These are phyloP conservation scores for Ilyonectria destructans DNA, from an alignment of 2,329 filamentous ascomycete species.

Conservation along the genomic window DNA sequence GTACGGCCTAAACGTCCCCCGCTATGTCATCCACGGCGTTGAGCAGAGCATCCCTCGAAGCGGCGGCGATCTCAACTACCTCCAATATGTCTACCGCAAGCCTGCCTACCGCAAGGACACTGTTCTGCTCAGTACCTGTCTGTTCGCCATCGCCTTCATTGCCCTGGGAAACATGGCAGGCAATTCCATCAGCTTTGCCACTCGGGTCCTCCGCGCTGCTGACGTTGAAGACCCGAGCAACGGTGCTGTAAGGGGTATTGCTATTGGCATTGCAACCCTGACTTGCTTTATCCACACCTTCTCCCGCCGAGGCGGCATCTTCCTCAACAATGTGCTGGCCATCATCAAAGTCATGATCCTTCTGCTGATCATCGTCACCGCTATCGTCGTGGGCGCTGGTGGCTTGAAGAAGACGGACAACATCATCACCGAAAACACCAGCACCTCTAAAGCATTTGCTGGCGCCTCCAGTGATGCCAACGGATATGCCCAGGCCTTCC, in stretches of 20 bases:
- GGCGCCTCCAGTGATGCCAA: constrained; percentile 47
- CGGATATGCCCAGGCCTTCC: constrained; percentile 58
- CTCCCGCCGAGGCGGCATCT: constrained; percentile 66
- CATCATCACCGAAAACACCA: constrained; percentile 49
- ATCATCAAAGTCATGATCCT: constrained; percentile 66
- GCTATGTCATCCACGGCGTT: constrained; percentile 57
- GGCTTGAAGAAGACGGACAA: constrained; percentile 47
- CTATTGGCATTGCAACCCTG: constrained; percentile 60
- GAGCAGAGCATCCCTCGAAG: constrained; percentile 61
- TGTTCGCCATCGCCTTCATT: constrained; percentile 64
- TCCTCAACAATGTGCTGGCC: constrained; percentile 67
- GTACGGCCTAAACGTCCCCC: constrained; percentile 64
- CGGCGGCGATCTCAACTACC: constrained; percentile 66
- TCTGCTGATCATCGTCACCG: constrained; percentile 58
- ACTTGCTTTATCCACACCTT: constrained; percentile 65
- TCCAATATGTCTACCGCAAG: constrained; percentile 63
- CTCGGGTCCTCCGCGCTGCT: constrained; percentile 58
- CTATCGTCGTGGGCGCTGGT: constrained; percentile 52
- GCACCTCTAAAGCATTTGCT: constrained; percentile 44
- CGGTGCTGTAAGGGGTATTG: constrained; percentile 62
- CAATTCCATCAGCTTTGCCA: constrained; percentile 65
- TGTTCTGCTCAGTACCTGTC: constrained; percentile 59
- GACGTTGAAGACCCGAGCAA: constrained; percentile 45
- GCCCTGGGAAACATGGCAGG: constrained; percentile 65
- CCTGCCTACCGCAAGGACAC: constrained; percentile 55